These are phyloP conservation scores for Trichophyton verrucosum DNA, from an alignment of 2,329 filamentous ascomycete species.

Conservation along the genomic window DNA sequence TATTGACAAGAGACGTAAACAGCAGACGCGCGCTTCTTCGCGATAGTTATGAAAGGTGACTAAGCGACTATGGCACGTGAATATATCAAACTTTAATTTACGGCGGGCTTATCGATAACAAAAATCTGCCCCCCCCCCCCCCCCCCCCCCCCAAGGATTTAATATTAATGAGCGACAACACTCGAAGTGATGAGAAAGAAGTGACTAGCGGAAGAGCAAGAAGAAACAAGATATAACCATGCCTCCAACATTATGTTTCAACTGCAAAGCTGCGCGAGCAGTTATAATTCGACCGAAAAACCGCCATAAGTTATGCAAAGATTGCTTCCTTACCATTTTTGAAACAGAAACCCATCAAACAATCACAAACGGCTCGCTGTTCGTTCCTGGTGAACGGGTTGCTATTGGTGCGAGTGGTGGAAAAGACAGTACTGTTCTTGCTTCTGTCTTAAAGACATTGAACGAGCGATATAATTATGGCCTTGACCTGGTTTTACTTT, in stretches of 20 bases:
- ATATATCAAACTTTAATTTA: background rate
- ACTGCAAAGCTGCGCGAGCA: slow-evolving; percentile 65
- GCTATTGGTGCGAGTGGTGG: slow-evolving; percentile 94
- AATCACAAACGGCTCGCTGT: slow-evolving; percentile 69
- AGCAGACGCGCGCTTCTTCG: no score
- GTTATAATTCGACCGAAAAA: slow-evolving; percentile 92
- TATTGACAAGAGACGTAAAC: no score
- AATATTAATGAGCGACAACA: no score
- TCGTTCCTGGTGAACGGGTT: slow-evolving; percentile 68
- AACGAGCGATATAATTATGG: slow-evolving; percentile 84
- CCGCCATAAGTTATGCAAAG: slow-evolving; percentile 79
- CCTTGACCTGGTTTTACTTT: slow-evolving; percentile 72
- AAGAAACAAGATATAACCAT: slow-evolving; percentile 36
- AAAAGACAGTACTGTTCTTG: slow-evolving; percentile 93
- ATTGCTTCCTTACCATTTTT: slow-evolving; percentile 77
- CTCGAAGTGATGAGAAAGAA: background rate
- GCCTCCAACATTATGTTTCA: slow-evolving; percentile 63
- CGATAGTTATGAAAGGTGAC: no score
- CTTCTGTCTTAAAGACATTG: slow-evolving; percentile 84
- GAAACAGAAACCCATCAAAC: slow-evolving; percentile 92
- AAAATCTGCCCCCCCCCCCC: background rate
- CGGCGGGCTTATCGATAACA: background rate
- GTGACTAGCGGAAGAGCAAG: background rate
- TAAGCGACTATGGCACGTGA: background rate
- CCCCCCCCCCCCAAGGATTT: no score